A percentile compares a stretch with the other conserved stretches of the same genome.
phyloP scores from a whole-genome alignment of 441 rosid genomes.

The Corymbia calophylla region DNA sequence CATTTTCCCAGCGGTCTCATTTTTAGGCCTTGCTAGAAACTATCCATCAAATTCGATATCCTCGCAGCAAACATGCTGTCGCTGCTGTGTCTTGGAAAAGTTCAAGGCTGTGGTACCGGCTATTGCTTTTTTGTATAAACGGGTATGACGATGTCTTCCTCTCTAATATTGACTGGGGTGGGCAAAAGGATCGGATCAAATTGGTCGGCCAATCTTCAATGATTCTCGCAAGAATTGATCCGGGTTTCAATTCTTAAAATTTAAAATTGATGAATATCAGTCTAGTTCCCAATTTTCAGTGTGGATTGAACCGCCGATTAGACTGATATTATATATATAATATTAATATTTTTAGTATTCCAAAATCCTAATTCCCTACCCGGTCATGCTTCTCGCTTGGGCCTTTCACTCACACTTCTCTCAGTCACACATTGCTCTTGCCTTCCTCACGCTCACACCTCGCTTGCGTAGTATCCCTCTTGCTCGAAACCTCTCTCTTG shows the following conservation, averaged over 20 bases:
- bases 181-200: background rate
- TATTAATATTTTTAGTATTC: background rate
- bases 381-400: background rate
- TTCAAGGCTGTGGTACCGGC: background rate
- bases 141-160: no score
- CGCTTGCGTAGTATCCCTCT: background rate
- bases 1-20: background rate
- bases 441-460: background rate
- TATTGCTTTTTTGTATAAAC: no score
- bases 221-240: no score
- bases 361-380: background rate
- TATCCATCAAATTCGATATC: background rate
- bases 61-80: background rate
- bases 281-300: rapidly evolving
- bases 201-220: no score
- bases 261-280: background rate
- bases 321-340: background rate
- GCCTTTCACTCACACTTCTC: background rate
- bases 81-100: background rate
- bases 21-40: background rate
- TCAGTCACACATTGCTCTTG: background rate
- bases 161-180: no score
- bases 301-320: rapidly evolving
- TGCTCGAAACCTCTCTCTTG: rapidly evolving
- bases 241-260: rapidly evolving